Evolutionary conservation across 768 basidiomycete species (phyloP), one percentile per base, ranked within the genome.

Genomic region (Suillus alpinus): DNA sequence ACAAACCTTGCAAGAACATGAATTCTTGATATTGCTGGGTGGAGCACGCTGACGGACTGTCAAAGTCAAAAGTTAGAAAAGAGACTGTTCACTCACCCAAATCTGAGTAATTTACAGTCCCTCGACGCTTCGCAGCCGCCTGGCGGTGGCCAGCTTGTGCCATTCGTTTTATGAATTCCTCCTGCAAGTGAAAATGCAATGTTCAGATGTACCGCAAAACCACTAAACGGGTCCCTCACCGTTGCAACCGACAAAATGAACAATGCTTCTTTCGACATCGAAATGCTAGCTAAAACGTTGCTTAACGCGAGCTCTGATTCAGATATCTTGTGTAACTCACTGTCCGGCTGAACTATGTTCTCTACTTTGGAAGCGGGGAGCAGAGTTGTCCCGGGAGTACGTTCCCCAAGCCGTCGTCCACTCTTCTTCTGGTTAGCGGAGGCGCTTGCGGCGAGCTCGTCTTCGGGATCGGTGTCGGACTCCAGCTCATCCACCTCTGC

Each of bases 81-180:
- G 20, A 47, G 41, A 61, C 26, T 13, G 36, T 41, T 56, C 52
- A 74, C 85, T 59, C 63, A 94, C 92, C 87, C 80, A 94, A 83
- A 70, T 95, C 91, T 43, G 80, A 78, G 64, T 93, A 91, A 57
- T 83, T 81, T 12, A 94, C 77, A 23, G 75, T 78, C 59, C 78
- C 82, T 61, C 90, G 81, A 60, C 81, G 79, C 55, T 86, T 83
- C 18, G 80, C 77, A 61, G 76, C 76, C 10, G 91, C 89, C 68
- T 87, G 83, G 53, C 81, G 80, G 61, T 89, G 84, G 13, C 87
- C 89, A 29, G 87, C 86, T 70, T 84, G 83, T 18, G 85, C 81
- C 68, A 94, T 79, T 53, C 86, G 82, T 72, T 91, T 90, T 59
- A 94, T 83, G 70, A 94, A 94, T 68, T 93, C 90, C 76, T 95